Percentiles rank a stretch among this genome's conserved stretches.
phyloP scores from a whole-genome alignment of 2,329 filamentous ascomycete genomes.

The Pezicula neosporulosa region DNA sequence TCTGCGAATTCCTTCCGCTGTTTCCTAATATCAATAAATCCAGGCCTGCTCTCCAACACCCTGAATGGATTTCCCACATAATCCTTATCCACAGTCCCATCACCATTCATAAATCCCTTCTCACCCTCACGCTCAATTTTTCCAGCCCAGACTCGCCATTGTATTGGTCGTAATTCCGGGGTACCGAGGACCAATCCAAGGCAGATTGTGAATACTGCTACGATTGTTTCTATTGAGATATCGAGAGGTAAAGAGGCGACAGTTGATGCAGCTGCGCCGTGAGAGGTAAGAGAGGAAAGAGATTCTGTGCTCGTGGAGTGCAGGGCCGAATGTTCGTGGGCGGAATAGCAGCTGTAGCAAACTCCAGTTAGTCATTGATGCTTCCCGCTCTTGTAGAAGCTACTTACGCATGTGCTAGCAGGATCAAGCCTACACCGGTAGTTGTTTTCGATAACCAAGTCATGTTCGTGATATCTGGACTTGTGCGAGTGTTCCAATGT shows the following conservation, averaged over 20 bases:
- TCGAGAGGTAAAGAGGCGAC: slow-evolving; percentile 67
- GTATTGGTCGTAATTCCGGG: slow-evolving; percentile 77
- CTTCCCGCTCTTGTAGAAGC: neutral
- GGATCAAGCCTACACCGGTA: slow-evolving; percentile 70
- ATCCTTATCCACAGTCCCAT: slow-evolving; percentile 66
- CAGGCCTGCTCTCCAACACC: slow-evolving; percentile 72
- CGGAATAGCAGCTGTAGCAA: slow-evolving; percentile 79
- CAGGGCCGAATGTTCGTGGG: slow-evolving; percentile 83
- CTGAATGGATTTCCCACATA: slow-evolving; percentile 76
- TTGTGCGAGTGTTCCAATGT: neutral
- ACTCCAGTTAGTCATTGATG: neutral
- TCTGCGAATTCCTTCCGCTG: slow-evolving; percentile 74
- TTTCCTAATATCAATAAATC: slow-evolving; percentile 85
- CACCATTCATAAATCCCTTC: slow-evolving; percentile 50
- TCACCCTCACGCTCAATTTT: slow-evolving; percentile 77
- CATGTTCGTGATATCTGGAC: slow-evolving; percentile 44
- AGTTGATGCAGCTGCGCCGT: slow-evolving; percentile 34
- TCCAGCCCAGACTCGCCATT: slow-evolving; percentile 78
- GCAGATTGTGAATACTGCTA: slow-evolving; percentile 77
- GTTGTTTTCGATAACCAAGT: slow-evolving; percentile 67
- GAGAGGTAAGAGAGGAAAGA: slow-evolving; percentile 39
- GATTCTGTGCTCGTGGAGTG: slow-evolving; percentile 53
- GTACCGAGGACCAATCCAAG: slow-evolving; percentile 78
- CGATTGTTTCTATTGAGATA: slow-evolving; percentile 81
- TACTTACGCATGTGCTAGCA: slow-evolving; percentile 83